phyloP scores from a whole-genome alignment of 441 rosid species.

The Macaranga tanarius region DNA sequence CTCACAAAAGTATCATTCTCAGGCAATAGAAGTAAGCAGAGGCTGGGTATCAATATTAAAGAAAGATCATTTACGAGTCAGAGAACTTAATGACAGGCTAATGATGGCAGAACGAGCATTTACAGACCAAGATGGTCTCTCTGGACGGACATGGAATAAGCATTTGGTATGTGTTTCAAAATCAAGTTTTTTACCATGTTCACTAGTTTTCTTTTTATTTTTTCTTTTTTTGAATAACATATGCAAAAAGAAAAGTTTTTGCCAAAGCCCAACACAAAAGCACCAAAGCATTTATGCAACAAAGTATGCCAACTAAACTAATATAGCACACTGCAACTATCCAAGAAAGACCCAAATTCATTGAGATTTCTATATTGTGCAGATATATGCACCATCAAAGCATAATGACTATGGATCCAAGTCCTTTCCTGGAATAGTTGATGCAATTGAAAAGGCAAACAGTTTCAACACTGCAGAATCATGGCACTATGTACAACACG shows the following conservation, averaged over 20 bases:
- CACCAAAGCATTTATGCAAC: neutral
- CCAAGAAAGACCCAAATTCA: conserved; percentile 9
- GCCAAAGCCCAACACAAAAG: neutral
- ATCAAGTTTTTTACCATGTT: neutral
- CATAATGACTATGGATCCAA: conserved; percentile 69
- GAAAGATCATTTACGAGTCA: conserved; percentile 37
- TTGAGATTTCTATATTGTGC: conserved; percentile 17
- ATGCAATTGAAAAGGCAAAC: conserved; percentile 59
- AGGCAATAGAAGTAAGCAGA: conserved; percentile 48
- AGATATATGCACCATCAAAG: conserved; percentile 70
- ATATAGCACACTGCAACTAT: neutral
- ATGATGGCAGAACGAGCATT: conserved; percentile 87
- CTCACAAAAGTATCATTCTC: conserved; percentile 20
- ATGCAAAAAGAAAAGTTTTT: neutral
- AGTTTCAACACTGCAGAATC: conserved; percentile 43
- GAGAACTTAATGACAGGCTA: conserved; percentile 78
- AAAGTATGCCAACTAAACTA: neutral
- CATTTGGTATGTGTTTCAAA: conserved; percentile 54
- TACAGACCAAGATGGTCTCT: conserved; percentile 75
- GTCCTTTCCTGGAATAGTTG: conserved; percentile 69
- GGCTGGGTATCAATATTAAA: conserved; percentile 40
- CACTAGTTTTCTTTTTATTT: neutral
- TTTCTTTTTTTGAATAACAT: neutral
- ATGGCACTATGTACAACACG: conserved; percentile 67
- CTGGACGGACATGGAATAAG: conserved; percentile 67